A percentile compares a stretch with the other conserved stretches of the same genome.
Conservation (phyloP, 345 rosid species). For the Heritiera fomes region DNA sequence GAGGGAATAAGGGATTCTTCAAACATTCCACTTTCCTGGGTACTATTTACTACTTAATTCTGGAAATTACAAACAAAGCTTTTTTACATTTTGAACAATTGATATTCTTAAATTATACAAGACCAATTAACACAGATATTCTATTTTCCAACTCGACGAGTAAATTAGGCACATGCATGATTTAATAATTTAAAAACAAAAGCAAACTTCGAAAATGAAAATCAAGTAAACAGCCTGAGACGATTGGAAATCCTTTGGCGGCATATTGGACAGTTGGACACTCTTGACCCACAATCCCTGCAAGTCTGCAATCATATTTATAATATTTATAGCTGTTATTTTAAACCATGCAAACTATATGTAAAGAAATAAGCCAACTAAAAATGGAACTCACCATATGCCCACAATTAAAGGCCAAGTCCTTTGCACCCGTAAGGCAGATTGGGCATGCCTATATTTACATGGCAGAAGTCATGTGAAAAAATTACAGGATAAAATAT, state of each 20-base stretch:
- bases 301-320: constrained; percentile 48
- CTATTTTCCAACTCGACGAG: no score
- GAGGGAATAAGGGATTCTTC: no score
- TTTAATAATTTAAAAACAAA: no score
- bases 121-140: no score
- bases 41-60: no score
- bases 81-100: no score
- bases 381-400: constrained; percentile 59
- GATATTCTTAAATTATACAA: no score
- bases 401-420: constrained; percentile 69
- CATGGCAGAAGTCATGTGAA: background rate
- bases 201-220: background rate
- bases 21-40: no score
- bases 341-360: background rate
- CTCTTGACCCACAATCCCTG: constrained; percentile 51
- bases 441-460: constrained; percentile 60
- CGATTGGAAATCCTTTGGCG: constrained; percentile 54
- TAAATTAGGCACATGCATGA: no score
- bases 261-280: constrained; percentile 64
- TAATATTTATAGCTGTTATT: background rate
- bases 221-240: constrained; percentile 51
- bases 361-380: background rate
- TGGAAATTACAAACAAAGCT: no score
- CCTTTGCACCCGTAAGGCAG: constrained; percentile 58
- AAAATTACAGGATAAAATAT: no score